phyloP scores from a whole-genome alignment of 345 rosid species.

The Jatropha curcas region DNA sequence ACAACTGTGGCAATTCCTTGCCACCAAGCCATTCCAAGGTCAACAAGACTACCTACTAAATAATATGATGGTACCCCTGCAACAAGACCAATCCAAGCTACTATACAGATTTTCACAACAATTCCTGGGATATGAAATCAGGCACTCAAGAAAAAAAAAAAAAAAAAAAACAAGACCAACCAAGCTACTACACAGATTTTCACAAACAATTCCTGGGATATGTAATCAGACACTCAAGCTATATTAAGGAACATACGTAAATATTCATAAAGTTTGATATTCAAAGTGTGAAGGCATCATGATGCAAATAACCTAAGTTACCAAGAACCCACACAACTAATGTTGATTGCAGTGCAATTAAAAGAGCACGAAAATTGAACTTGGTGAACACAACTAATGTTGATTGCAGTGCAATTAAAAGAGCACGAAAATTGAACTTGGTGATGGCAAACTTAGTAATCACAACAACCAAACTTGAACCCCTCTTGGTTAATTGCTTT shows the following conservation, averaged over 20 bases:
- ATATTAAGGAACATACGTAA: no score
- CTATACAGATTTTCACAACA: no score
- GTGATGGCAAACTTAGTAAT: no score
- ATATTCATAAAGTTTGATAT: no score
- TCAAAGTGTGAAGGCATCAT: conserved; percentile 71
- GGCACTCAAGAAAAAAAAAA: no score
- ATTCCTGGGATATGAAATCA: no score
- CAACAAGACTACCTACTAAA: conserved; percentile 86
- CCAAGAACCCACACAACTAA: conserved; percentile 86
- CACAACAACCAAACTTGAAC: conserved; percentile 83
- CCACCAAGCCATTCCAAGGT: conserved; percentile 99
- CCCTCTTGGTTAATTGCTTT: conserved; percentile 55
- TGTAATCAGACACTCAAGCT: no score
- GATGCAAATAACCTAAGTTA: conserved; percentile 70
- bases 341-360: conserved; percentile 85
- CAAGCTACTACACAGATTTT: no score
- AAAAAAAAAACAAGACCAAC: conserved; percentile 98
- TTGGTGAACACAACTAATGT: conserved; percentile 92
- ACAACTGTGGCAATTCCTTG: conserved; percentile 91
- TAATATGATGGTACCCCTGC: conserved; percentile 92
- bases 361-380: conserved; percentile 83
- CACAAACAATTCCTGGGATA: no score
- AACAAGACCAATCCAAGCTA: conserved; percentile 96
- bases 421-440: conserved; percentile 95
- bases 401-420: no score